These are phyloP conservation scores for Tetrahymena thermophila DNA, from an alignment of 73 alveolate species.

Conservation along the genomic window DNA sequence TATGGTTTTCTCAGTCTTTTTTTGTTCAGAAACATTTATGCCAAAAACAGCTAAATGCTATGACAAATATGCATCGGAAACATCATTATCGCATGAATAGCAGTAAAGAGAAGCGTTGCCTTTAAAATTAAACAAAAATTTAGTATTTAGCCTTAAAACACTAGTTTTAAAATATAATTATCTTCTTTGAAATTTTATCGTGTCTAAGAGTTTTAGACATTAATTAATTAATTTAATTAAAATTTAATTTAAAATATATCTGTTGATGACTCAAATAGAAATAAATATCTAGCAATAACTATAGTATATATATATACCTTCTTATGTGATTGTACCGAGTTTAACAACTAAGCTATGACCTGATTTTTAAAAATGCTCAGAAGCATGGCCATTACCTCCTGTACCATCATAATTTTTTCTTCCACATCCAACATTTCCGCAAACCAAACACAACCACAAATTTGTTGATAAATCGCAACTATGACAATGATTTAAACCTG, in stretches of 20 bases:
- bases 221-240: neutral
- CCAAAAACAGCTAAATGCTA: slow-evolving; percentile 84
- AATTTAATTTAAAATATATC: neutral
- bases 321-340: slow-evolving; percentile 99
- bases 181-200: neutral
- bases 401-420: slow-evolving; percentile 90
- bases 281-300: slow-evolving; percentile 44
- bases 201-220: neutral
- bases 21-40: slow-evolving; percentile 79
- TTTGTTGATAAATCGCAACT: slow-evolving; percentile 90
- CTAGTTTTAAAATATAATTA: neutral
- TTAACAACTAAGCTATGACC: slow-evolving; percentile 94
- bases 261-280: neutral
- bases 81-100: slow-evolving; percentile 95
- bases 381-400: slow-evolving; percentile 97
- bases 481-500: slow-evolving; percentile 82
- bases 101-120: slow-evolving; percentile 96
- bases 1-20: slow-evolving; percentile 97
- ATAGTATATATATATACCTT: slow-evolving; percentile 91
- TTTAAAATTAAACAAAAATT: neutral
- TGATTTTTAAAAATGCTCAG: slow-evolving; percentile 73
- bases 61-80: slow-evolving; percentile 71
- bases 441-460: slow-evolving; percentile 95
- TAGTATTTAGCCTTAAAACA: too few species aligned
- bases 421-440: slow-evolving; percentile 98